phyloP scores from a whole-genome alignment of 441 rosid genomes.

The Eruca vesicaria region DNA sequence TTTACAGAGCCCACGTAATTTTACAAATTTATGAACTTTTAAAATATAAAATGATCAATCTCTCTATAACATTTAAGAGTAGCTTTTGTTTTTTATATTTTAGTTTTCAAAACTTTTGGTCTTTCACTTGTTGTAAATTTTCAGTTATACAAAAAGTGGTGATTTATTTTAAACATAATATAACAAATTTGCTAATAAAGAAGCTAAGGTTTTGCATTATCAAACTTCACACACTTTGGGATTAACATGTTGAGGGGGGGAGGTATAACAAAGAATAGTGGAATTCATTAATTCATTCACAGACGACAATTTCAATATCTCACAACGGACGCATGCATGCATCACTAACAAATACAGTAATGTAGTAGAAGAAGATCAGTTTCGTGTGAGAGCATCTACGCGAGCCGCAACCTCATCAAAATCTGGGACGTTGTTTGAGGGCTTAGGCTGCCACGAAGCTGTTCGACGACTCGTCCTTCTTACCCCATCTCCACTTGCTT shows the following conservation, averaged over 20 bases:
- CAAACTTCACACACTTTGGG: background rate
- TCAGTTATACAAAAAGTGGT: background rate
- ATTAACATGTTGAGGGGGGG: background rate
- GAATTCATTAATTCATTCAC: background rate
- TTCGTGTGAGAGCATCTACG: constrained; percentile 38
- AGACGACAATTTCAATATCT: background rate
- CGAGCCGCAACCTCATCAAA: constrained; percentile 50
- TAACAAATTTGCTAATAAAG: background rate
- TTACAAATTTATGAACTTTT: no score
- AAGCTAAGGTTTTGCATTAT: background rate
- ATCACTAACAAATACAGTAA: background rate
- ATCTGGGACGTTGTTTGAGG: constrained; percentile 37
- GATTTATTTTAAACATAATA: background rate
- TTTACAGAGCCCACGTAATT: no score
- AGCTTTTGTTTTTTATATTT: no score
- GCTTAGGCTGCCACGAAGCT: constrained; percentile 35
- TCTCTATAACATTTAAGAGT: no score
- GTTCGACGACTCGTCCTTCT: constrained; percentile 38
- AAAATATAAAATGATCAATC: no score
- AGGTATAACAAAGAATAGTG: background rate
- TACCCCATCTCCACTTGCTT: constrained; percentile 23
- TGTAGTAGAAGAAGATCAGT: constrained; percentile 13
- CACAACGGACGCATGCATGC: background rate
- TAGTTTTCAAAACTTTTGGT: background rate
- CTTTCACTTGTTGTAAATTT: background rate